Conservation (phyloP, 1,139 yeast genomes). For the Candida buenavistaensis region DNA sequence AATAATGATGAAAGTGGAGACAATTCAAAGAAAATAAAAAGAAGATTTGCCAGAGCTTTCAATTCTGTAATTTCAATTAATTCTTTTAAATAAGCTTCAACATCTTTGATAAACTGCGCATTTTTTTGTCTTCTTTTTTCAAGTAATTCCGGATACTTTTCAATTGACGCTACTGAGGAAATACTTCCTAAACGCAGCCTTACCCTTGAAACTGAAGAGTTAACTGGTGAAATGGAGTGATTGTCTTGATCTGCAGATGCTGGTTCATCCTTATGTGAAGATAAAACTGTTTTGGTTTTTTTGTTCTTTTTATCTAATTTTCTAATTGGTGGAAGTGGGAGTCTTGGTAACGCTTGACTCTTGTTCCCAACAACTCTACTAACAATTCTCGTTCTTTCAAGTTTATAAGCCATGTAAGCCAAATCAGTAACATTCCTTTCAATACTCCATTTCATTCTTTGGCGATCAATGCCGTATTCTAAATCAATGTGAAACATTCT, state of each 20-base stretch:
- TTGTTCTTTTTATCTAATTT: slow-evolving; percentile 11
- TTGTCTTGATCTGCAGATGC: slow-evolving; percentile 9
- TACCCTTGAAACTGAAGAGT: slow-evolving; percentile 22
- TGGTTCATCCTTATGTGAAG: slow-evolving; percentile 2
- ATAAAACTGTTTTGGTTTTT: slow-evolving; percentile 4
- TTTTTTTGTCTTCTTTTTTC: slow-evolving; percentile 26
- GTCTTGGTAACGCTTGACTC: slow-evolving; percentile 28
- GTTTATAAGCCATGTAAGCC: slow-evolving; percentile 61
- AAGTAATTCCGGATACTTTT: slow-evolving; percentile 33
- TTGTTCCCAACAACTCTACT: slow-evolving; percentile 25
- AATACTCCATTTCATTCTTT: slow-evolving; percentile 78
- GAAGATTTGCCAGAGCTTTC: slow-evolving; percentile 76
- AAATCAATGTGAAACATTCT: slow-evolving; percentile 65
- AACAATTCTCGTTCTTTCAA: slow-evolving; percentile 46
- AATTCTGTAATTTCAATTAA: slow-evolving; percentile 61
- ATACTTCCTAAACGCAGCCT: slow-evolving; percentile 32
- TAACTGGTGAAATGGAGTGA: slow-evolving; percentile 10
- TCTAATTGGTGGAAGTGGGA: slow-evolving; percentile 32
- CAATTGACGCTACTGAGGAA: slow-evolving; percentile 27
- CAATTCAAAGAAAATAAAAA: slow-evolving; percentile 84
- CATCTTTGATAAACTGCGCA: slow-evolving; percentile 38
- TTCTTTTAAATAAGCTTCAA: slow-evolving; percentile 65
- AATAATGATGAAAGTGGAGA: slow-evolving; percentile 85
- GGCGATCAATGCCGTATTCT: slow-evolving; percentile 87
- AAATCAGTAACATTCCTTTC: slow-evolving; percentile 73